Evolutionary conservation across 257 asterid genomes (phyloP).

Genomic region (Przewalskia tangutica): DNA sequence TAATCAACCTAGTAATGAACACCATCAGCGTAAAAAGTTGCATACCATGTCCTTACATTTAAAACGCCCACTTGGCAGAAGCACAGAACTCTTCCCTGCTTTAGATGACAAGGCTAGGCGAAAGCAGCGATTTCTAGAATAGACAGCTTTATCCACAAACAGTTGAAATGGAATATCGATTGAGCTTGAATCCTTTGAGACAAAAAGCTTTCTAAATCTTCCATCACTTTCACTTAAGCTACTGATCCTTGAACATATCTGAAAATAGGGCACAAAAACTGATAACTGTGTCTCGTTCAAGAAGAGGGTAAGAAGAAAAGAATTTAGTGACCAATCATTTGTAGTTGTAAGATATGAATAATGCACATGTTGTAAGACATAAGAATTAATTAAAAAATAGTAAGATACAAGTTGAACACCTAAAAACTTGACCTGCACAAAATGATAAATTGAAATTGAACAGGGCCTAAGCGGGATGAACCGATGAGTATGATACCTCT

Average conservation of each 20-base stretch:
- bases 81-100: slow-evolving; percentile 81
- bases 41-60: slow-evolving; percentile 81
- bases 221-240: slow-evolving; percentile 44
- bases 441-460: background rate
- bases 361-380: background rate
- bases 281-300: background rate
- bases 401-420: background rate
- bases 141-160: slow-evolving; percentile 93
- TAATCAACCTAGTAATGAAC: background rate
- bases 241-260: slow-evolving; percentile 77
- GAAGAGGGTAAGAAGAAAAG: background rate
- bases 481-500: slow-evolving; percentile 48
- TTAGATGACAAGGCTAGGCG: slow-evolving; percentile 87
- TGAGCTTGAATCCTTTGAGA: slow-evolving; percentile 59
- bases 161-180: slow-evolving; percentile 31
- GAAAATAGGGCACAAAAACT: slow-evolving; percentile 15
- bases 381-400: background rate
- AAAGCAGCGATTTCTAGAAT: slow-evolving; percentile 91
- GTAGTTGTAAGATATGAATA: background rate
- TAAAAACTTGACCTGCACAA: background rate
- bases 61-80: slow-evolving; percentile 86
- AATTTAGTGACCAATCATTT: background rate
- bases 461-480: background rate
- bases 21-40: slow-evolving; percentile 1
- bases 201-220: slow-evolving; percentile 46